Evolutionary conservation across 2,329 filamentous ascomycete species (phyloP).

Genomic region (Aspergillus sp.): DNA sequence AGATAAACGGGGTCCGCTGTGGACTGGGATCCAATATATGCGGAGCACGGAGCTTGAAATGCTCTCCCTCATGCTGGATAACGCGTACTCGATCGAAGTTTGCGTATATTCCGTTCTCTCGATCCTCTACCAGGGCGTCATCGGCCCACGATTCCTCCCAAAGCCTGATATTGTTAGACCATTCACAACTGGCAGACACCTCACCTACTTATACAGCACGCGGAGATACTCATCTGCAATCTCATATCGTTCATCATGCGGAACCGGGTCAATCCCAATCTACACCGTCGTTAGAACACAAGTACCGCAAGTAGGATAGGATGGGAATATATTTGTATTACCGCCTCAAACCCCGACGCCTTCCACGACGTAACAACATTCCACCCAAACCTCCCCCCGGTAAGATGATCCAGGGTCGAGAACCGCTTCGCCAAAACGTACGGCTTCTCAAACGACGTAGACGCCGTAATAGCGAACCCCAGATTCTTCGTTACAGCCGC

Average conservation of each 20-base stretch:
- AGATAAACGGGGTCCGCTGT: constrained; percentile 57
- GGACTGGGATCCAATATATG: constrained; percentile 57
- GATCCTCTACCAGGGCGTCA: constrained; percentile 56
- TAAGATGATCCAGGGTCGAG: constrained; percentile 63
- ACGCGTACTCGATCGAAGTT: constrained; percentile 60
- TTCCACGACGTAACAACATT: constrained; percentile 67
- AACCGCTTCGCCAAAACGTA: constrained; percentile 63
- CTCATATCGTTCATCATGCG: constrained; percentile 61
- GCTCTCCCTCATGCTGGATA: constrained; percentile 57
- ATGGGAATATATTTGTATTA: constrained; percentile 24
- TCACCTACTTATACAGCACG: constrained; percentile 59
- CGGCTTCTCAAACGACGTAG: constrained; percentile 62
- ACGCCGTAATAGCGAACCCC: constrained; percentile 62
- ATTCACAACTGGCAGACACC: background rate
- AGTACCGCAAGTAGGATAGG: background rate
- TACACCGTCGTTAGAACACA: constrained; percentile 37
- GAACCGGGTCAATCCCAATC: constrained; percentile 49
- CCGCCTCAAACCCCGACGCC: constrained; percentile 63
- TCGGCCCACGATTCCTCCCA: constrained; percentile 59
- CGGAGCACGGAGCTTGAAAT: constrained; percentile 45
- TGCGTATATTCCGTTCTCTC: constrained; percentile 55
- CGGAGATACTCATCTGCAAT: constrained; percentile 63
- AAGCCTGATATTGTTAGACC: constrained; percentile 34
- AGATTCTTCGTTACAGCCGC: constrained; percentile 65
- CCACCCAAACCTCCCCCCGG: constrained; percentile 62